phyloP scores from a whole-genome alignment of 768 basidiomycete genomes.

The Tricholoma saponaceum region DNA sequence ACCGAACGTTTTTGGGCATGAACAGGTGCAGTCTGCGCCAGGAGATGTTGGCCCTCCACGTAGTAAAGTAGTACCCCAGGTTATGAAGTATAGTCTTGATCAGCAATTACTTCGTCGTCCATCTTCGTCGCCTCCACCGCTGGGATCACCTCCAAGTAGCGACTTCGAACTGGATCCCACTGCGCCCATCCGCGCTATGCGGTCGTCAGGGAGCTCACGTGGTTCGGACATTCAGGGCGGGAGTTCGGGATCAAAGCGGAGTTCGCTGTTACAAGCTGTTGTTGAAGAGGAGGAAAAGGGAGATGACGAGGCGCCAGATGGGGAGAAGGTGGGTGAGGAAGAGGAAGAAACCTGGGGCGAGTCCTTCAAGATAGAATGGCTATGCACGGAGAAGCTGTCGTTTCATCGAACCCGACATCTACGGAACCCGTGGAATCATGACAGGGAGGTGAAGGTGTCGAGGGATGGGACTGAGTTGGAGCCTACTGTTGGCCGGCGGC shows the following conservation, averaged over 20 bases:
- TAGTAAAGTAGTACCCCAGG: conserved; percentile 21
- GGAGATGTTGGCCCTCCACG: conserved; percentile 42
- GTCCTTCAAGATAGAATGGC: conserved; percentile 81
- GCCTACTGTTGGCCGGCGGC: conserved; percentile 60
- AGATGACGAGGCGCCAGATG: conserved; percentile 17
- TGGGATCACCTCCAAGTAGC: background rate
- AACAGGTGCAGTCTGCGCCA: conserved; percentile 43
- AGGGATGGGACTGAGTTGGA: conserved; percentile 93
- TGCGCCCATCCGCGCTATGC: conserved; percentile 36
- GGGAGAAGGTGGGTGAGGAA: conserved; percentile 8
- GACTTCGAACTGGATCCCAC: conserved; percentile 35
- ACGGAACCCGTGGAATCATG: conserved; percentile 92
- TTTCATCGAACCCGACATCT: conserved; percentile 77
- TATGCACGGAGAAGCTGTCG: conserved; percentile 64
- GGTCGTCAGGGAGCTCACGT: conserved; percentile 10
- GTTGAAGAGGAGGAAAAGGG: conserved; percentile 24
- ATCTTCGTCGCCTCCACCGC: background rate
- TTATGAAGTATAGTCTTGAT: conserved; percentile 30
- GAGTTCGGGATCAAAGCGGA: background rate
- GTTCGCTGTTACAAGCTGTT: conserved; percentile 15
- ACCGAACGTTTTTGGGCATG: conserved; percentile 1
- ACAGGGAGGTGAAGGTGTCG: conserved; percentile 75
- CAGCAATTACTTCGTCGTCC: conserved; percentile 3
- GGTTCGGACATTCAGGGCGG: background rate
- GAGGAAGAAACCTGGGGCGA: conserved; percentile 58